These are phyloP conservation scores for Scheffersomyces amazonensis DNA, from an alignment of 805 yeast genomes.

Conservation along the genomic window DNA sequence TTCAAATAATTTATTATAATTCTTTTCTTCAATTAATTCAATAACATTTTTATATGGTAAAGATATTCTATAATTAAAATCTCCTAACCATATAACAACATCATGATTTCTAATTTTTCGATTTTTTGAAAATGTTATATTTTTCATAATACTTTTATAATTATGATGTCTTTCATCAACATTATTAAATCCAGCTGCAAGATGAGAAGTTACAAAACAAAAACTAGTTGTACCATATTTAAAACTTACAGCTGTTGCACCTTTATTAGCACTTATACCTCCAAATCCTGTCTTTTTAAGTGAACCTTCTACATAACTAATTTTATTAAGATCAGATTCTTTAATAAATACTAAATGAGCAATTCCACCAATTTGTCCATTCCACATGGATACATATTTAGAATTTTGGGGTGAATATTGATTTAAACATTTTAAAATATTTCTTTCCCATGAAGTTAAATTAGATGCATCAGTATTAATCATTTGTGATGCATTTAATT, in stretches of 20 bases:
- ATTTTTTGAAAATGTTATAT: conserved; percentile 60
- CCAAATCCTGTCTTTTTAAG: conserved; percentile 91
- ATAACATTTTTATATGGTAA: conserved; percentile 75
- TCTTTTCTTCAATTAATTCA: conserved; percentile 42
- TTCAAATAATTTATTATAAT: conserved; percentile 51
- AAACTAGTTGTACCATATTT: conserved; percentile 63
- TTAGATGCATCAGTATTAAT: conserved; percentile 68
- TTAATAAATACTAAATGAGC: conserved; percentile 67
- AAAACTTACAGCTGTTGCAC: conserved; percentile 73
- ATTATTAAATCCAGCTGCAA: conserved; percentile 89
- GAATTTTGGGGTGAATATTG: conserved; percentile 29
- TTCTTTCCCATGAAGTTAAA: conserved; percentile 62
- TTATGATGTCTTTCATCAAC: conserved; percentile 83
- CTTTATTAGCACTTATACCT: conserved; percentile 82
- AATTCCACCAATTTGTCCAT: conserved; percentile 85
- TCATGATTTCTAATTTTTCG: conserved; percentile 66
- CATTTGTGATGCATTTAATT: conserved; percentile 79
- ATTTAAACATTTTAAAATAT: conserved; percentile 49
- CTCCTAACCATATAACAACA: conserved; percentile 91
- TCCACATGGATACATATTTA: conserved; percentile 58
- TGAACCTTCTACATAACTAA: conserved; percentile 65
- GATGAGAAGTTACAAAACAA: conserved; percentile 81
- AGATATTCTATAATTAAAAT: conserved; percentile 79
- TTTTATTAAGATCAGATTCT: conserved; percentile 46
- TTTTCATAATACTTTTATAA: conserved; percentile 72